Evolutionary conservation across 2,329 filamentous ascomycete genomes (phyloP).

Genomic region (Epichloe elymi): DNA sequence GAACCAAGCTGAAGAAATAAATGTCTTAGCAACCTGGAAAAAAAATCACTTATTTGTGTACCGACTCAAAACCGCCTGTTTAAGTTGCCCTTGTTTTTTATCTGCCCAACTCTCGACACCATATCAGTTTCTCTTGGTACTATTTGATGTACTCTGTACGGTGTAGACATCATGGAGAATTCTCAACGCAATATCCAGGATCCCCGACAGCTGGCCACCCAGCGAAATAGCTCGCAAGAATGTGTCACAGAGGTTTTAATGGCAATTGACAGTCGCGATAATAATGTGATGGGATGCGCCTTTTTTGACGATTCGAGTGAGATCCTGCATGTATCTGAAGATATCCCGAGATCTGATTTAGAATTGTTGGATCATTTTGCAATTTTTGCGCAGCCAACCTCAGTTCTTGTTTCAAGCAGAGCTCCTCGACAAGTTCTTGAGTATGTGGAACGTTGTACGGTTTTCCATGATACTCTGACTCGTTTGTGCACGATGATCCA

Average conservation of each 20-base stretch:
- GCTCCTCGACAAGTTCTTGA: conserved; percentile 27
- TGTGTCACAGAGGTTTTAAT: conserved; percentile 52
- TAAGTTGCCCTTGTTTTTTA: too few species aligned
- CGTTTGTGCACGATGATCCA: conserved; percentile 8
- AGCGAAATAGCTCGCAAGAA: not conserved
- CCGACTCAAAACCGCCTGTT: too few species aligned
- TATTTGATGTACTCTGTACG: too few species aligned
- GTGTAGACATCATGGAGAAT: not conserved
- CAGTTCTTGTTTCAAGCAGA: conserved; percentile 37
- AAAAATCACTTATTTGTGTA: too few species aligned
- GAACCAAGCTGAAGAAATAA: too few species aligned
- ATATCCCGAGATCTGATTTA: conserved; percentile 55
- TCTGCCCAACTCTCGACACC: too few species aligned
- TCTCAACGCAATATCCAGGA: not conserved
- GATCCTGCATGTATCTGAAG: conserved; percentile 62
- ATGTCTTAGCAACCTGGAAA: too few species aligned
- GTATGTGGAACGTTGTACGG: conserved; percentile 4
- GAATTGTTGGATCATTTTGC: conserved; percentile 53
- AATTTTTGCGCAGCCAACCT: conserved; percentile 40
- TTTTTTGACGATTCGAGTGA: conserved; percentile 65
- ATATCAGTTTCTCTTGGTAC: too few species aligned
- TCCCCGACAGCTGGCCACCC: not conserved
- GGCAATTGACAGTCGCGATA: conserved; percentile 63
- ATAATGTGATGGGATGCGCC: conserved; percentile 64
- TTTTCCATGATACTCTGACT: not conserved